Percentiles rank a stretch among this genome's conserved stretches.
phyloP scores from a whole-genome alignment of 2,329 filamentous ascomycete genomes.

The Aotearoamyces nothofagi region DNA sequence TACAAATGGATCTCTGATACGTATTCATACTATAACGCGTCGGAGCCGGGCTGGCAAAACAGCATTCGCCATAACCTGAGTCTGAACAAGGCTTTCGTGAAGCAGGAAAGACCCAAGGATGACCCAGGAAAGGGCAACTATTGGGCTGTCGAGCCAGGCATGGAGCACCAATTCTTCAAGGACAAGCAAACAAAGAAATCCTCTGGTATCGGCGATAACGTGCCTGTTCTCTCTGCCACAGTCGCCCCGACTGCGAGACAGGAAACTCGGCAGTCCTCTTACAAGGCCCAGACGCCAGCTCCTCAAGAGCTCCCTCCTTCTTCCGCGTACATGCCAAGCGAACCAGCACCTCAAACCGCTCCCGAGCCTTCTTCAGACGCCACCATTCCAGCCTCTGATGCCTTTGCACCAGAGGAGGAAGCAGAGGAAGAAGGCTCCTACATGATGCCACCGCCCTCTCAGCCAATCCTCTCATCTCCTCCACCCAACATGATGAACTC shows the following conservation, averaged over 20 bases:
- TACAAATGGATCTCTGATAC: conserved; percentile 99
- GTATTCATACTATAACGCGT: conserved; percentile 72
- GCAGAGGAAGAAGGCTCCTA: conserved; percentile 24
- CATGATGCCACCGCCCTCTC: conserved; percentile 14
- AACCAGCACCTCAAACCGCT: conserved; percentile 10
- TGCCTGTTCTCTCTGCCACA: conserved; percentile 13
- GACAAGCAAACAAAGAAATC: conserved; percentile 58
- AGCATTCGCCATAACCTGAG: conserved; percentile 97
- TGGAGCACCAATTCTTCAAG: conserved; percentile 79
- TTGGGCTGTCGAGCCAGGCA: conserved; percentile 84
- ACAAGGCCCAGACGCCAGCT: conserved; percentile 13
- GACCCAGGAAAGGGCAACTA: conserved; percentile 97
- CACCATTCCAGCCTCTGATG: conserved; percentile 59
- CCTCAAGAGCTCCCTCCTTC: conserved; percentile 12
- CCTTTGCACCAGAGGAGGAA: conserved; percentile 25
- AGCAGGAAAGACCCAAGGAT: conserved; percentile 90
- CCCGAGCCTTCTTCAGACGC: conserved; percentile 60
- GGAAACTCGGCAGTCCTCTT: conserved; percentile 10
- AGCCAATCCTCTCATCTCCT: conserved; percentile 51
- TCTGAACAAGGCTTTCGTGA: conserved; percentile 91
- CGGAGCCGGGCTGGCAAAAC: conserved; percentile 93
- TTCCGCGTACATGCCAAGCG: conserved; percentile 8
- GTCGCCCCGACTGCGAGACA: conserved; percentile 4
- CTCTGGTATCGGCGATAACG: conserved; percentile 37
- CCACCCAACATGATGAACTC: conserved; percentile 62